A percentile compares a stretch with the other conserved stretches of the same genome.
These are phyloP conservation scores for Cladosporium sp. DNA, from an alignment of 2,329 filamentous ascomycete genomes.

Conservation along the genomic window DNA sequence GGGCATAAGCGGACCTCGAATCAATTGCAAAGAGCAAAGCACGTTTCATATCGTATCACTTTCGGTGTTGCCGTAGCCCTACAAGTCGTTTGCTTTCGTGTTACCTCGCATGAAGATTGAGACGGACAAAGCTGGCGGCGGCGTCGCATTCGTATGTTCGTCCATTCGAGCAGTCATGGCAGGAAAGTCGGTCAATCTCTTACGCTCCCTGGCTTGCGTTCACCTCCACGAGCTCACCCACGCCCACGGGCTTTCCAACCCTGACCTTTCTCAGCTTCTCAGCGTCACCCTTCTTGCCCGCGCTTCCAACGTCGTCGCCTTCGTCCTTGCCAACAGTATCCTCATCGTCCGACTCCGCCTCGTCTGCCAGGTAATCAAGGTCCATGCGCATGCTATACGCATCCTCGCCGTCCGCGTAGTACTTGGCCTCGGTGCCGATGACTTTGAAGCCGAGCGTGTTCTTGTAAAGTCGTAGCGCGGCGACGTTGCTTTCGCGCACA, in stretches of 20 bases:
- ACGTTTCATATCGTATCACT: background rate
- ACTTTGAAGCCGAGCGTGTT: conserved; percentile 88
- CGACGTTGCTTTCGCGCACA: conserved; percentile 90
- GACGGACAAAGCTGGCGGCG: background rate
- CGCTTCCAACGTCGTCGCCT: conserved; percentile 41
- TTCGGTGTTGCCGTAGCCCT: background rate
- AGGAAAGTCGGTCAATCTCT: background rate
- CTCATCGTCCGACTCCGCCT: conserved; percentile 53
- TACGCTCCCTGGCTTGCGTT: conserved; percentile 20
- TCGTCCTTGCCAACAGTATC: conserved; percentile 47
- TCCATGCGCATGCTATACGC: conserved; percentile 93
- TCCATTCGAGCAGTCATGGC: background rate
- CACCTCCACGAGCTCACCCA: conserved; percentile 70
- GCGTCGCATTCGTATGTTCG: background rate
- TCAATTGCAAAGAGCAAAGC: background rate
- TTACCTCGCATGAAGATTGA: background rate
- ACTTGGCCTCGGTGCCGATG: conserved; percentile 82
- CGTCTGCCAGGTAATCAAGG: conserved; percentile 60
- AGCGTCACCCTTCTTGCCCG: conserved; percentile 37
- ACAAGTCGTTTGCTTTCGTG: background rate
- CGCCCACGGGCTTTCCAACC: conserved; percentile 77
- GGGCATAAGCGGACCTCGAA: background rate
- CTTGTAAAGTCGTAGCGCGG: conserved; percentile 88
- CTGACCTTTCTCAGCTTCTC: conserved; percentile 78
- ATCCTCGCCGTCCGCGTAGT: conserved; percentile 97